phyloP scores from a whole-genome alignment of 192 early-diverging fungal genomes.

The Coemansia sp. region DNA sequence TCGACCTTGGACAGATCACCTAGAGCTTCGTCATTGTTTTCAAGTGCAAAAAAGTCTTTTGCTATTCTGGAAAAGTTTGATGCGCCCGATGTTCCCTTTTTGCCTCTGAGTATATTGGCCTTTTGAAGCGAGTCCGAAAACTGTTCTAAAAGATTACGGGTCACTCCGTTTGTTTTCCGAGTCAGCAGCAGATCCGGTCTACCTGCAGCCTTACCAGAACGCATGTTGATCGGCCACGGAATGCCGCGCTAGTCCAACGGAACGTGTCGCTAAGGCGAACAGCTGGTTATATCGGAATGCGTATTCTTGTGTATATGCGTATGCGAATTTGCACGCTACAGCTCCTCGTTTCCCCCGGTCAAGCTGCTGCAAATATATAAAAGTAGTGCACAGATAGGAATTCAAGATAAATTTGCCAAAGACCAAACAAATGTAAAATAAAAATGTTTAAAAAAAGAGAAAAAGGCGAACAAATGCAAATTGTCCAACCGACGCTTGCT shows the following conservation, averaged over 20 bases:
- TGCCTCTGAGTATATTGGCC: neutral
- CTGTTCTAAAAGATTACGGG: neutral
- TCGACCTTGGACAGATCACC: neutral
- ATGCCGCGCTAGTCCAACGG: neutral
- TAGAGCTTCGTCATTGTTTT: neutral
- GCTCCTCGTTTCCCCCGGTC: too few species aligned
- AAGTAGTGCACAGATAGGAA: too few species aligned
- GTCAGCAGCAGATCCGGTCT: neutral
- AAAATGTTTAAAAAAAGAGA: too few species aligned
- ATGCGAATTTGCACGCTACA: neutral
- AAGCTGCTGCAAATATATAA: too few species aligned
- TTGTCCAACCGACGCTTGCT: too few species aligned
- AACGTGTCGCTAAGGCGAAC: too few species aligned
- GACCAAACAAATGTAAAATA: too few species aligned
- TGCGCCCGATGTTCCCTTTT: neutral
- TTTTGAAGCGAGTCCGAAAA: neutral
- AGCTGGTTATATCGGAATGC: too few species aligned
- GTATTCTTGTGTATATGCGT: constrained; percentile 2
- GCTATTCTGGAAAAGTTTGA: neutral
- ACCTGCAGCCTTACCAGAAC: neutral
- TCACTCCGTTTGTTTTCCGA: neutral
- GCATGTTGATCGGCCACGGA: neutral
- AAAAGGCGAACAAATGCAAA: too few species aligned
- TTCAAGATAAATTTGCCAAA: too few species aligned
- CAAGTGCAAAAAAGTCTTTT: neutral